These are phyloP conservation scores for Acacia acuminata DNA, from an alignment of 306 rosid genomes.

Conservation along the genomic window DNA sequence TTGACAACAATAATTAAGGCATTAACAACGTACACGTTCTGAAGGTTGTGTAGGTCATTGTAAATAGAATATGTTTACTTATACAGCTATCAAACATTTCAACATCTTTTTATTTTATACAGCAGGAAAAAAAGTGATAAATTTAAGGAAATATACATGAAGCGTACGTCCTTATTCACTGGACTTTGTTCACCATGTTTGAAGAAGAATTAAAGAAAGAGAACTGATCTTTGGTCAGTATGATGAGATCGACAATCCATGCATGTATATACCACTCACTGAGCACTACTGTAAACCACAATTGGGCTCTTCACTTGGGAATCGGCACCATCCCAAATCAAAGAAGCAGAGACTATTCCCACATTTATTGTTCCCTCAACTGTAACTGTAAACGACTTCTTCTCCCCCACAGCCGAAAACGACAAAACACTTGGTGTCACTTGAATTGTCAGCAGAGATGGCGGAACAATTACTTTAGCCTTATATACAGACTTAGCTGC, in stretches of 20 bases:
- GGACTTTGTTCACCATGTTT: not conserved
- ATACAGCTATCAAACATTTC: not conserved
- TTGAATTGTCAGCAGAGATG: not conserved
- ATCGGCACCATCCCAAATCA: conserved; percentile 22
- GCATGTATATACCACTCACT: not conserved
- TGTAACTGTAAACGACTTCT: not conserved
- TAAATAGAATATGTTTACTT: too few species aligned
- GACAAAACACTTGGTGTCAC: conserved; percentile 20
- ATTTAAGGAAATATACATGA: not conserved
- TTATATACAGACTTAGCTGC: not conserved
- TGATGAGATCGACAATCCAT: not conserved
- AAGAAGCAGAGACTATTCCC: not conserved
- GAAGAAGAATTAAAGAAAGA: not conserved
- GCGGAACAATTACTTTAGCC: not conserved
- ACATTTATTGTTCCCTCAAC: not conserved
- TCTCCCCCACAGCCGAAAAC: not conserved
- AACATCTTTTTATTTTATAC: not conserved
- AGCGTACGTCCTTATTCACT: not conserved
- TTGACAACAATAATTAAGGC: too few species aligned
- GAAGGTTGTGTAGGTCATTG: too few species aligned
- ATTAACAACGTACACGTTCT: too few species aligned
- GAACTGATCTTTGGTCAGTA: not conserved
- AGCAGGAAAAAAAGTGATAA: not conserved
- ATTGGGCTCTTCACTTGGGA: conserved; percentile 24
- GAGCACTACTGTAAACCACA: not conserved